Conservation (phyloP, 177 flowering plant genomes). For the Vitis hybrid region DNA sequence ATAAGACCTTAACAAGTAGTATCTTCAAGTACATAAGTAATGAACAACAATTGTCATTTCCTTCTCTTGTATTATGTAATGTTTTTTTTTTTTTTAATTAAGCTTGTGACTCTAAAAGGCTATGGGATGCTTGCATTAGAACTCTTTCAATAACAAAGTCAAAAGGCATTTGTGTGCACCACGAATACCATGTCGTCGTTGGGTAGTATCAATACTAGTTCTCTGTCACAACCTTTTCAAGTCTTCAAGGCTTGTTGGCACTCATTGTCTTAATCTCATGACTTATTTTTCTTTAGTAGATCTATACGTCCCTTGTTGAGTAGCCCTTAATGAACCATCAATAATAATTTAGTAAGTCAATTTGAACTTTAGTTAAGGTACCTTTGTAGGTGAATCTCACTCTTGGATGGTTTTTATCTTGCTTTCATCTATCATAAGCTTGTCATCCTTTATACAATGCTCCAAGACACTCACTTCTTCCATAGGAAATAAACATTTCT, state of each 20-base stretch:
- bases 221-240: neutral
- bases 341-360: neutral
- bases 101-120: neutral
- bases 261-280: neutral
- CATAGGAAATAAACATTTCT: neutral
- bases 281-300: neutral
- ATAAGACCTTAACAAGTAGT: neutral
- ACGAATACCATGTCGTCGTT: neutral
- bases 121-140: neutral
- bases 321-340: neutral
- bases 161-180: neutral
- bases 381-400: neutral
- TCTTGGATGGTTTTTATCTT: neutral
- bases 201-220: neutral
- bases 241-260: neutral
- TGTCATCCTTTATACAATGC: neutral
- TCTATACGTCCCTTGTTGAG: neutral
- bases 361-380: neutral
- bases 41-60: neutral
- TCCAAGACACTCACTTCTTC: neutral
- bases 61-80: neutral
- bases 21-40: neutral
- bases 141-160: no score
- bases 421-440: neutral
- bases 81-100: neutral